Conservation (phyloP, 192 early-diverging fungal species). For the Paraglomus brasilianum region DNA sequence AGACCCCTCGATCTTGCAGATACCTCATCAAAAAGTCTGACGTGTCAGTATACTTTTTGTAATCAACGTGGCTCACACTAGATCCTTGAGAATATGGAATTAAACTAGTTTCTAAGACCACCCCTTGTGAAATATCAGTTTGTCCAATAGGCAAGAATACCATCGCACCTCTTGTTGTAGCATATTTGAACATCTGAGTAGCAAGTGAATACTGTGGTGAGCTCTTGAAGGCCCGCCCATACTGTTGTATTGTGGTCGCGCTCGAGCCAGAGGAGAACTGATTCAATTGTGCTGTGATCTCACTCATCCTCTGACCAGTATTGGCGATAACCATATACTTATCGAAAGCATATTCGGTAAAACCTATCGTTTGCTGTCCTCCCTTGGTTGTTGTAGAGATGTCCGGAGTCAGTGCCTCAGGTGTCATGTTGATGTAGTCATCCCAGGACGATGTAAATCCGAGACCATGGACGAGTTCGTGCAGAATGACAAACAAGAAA, state of each 20-base stretch:
- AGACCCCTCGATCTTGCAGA: slow-evolving; percentile 39
- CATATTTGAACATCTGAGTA: neutral
- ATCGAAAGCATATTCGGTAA: slow-evolving; percentile 38
- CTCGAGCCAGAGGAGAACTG: neutral
- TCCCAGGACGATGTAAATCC: slow-evolving; percentile 44
- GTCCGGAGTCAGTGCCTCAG: slow-evolving; percentile 35
- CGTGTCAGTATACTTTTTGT: slow-evolving; percentile 32
- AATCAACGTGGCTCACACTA: slow-evolving; percentile 43
- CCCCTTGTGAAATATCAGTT: neutral
- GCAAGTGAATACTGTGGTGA: neutral
- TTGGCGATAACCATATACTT: slow-evolving; percentile 32
- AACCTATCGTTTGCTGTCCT: neutral
- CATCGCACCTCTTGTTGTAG: neutral
- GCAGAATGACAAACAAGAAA: slow-evolving; percentile 40
- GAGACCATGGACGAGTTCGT: slow-evolving; percentile 48
- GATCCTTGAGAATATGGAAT: slow-evolving; percentile 38
- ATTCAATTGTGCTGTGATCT: neutral
- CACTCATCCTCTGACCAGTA: neutral
- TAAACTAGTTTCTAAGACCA: slow-evolving; percentile 39
- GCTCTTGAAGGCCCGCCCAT: neutral
- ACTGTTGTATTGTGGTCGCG: neutral
- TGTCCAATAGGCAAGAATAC: neutral
- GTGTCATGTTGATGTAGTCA: slow-evolving; percentile 16
- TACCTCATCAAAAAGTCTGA: slow-evolving; percentile 43
- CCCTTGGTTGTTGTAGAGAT: neutral